These are phyloP conservation scores for Marchantia paleacea DNA, from an alignment of 225 moss, liverwort and hornwort species.

Conservation along the genomic window DNA sequence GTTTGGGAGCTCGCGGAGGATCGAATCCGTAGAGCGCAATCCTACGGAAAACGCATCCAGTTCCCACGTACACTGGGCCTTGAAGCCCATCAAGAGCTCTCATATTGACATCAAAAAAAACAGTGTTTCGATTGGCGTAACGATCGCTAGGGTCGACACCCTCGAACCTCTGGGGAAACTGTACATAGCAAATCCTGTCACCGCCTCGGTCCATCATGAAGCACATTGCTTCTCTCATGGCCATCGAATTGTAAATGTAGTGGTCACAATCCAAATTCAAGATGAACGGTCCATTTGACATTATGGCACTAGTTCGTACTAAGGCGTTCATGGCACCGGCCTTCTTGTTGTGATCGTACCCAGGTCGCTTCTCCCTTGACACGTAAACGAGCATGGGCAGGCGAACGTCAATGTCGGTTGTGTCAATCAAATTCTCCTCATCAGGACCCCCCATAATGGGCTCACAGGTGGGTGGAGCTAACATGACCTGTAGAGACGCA, in stretches of 20 bases:
- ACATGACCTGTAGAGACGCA: slow-evolving; percentile 52
- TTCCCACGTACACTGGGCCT: slow-evolving; percentile 87
- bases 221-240: slow-evolving; percentile 86
- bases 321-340: slow-evolving; percentile 32
- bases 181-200: slow-evolving; percentile 66
- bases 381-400: slow-evolving; percentile 28
- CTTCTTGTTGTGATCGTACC: slow-evolving; percentile 27
- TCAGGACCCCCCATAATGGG: slow-evolving; percentile 58
- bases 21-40: slow-evolving; percentile 82
- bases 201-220: slow-evolving; percentile 88
- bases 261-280: slow-evolving; percentile 92
- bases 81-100: slow-evolving; percentile 79
- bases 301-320: slow-evolving; percentile 78
- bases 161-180: slow-evolving; percentile 89
- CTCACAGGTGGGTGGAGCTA: slow-evolving; percentile 64
- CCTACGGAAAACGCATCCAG: slow-evolving; percentile 75
- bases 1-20: slow-evolving; percentile 51
- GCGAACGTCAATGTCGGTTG: slow-evolving; percentile 63
- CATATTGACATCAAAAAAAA: slow-evolving; percentile 94
- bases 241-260: slow-evolving; percentile 76
- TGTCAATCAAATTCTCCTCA: slow-evolving; percentile 67
- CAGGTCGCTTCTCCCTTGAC: slow-evolving; percentile 28
- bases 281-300: slow-evolving; percentile 91
- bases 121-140: slow-evolving; percentile 91
- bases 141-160: slow-evolving; percentile 91